Conservation (phyloP, 495 filamentous ascomycete genomes). For the Alectoria sarmentosa region DNA sequence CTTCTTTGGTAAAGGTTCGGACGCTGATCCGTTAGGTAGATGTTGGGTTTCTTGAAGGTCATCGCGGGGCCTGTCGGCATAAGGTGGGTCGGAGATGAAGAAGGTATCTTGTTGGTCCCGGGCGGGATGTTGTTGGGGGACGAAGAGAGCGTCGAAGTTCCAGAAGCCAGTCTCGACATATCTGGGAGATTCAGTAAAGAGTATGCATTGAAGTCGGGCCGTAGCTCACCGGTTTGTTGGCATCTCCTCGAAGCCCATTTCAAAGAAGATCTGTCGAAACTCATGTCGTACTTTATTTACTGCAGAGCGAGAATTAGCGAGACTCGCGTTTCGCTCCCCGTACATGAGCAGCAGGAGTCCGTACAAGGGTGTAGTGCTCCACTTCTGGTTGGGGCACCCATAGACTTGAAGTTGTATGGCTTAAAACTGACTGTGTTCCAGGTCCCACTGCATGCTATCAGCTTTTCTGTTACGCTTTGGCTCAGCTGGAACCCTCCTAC, state of each 20-base stretch:
- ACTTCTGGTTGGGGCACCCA: slow-evolving; percentile 69
- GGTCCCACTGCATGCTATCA: slow-evolving; percentile 43
- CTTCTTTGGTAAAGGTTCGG: slow-evolving; percentile 23
- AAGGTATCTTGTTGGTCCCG: slow-evolving; percentile 97
- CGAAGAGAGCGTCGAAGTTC: slow-evolving; percentile 97
- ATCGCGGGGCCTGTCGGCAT: slow-evolving; percentile 67
- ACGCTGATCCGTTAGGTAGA: slow-evolving; percentile 25
- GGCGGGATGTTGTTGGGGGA: slow-evolving; percentile 95
- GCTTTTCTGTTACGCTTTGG: slow-evolving; percentile 1
- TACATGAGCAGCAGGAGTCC: neutral
- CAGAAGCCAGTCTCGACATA: slow-evolving; percentile 97
- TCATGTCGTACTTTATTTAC: slow-evolving; percentile 90
- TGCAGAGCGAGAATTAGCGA: slow-evolving; percentile 17
- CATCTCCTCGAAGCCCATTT: slow-evolving; percentile 84
- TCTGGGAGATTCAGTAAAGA: slow-evolving; percentile 42
- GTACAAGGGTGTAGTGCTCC: slow-evolving; percentile 77
- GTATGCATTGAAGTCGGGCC: neutral
- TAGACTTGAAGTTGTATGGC: slow-evolving; percentile 94
- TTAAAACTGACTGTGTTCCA: slow-evolving; percentile 90
- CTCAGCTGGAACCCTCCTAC: slow-evolving; percentile 25
- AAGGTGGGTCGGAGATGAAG: slow-evolving; percentile 84
- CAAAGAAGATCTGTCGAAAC: slow-evolving; percentile 96
- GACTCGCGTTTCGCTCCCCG: neutral
- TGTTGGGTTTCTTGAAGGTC: slow-evolving; percentile 46
- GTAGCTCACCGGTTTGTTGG: slow-evolving; percentile 53